Evolutionary conservation across 2,329 filamentous ascomycete genomes (phyloP), one percentile per base, ranked within the genome.

Genomic region (Penicillium sp.): DNA sequence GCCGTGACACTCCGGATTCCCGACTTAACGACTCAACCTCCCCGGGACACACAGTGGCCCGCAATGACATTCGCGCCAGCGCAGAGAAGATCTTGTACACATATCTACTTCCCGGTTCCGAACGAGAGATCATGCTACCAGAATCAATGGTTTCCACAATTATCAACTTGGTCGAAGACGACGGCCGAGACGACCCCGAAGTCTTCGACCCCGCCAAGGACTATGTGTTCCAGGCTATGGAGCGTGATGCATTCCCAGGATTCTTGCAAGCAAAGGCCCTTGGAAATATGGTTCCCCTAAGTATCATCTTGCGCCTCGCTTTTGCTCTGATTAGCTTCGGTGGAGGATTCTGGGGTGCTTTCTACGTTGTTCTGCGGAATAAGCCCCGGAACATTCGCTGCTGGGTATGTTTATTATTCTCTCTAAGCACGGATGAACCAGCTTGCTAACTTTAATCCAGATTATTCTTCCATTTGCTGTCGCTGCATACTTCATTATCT

Each of bases 21-120:
- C 86, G 85, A 4, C 86, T 89, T 15, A 57, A 55, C 35, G 90
- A 93, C 69, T 93, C 90, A 13, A 90, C 87, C 70, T 96, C 92
- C 13, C 91, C 91, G 0, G 86, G 86, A 4, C 90, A 96, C 70
- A 89, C 88, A 0, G 91, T 97, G 43, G 86, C 89, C n/a, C 85
- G 94, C 62, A 86, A 91, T 61, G 94, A 99, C 70, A 92, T 99
- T 66, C 86, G 92, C 57, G 89, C 92, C 10, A 96, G 91, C 3
- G 96, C 96, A 0, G 94, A 97, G 79, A 97, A 96, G 82, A 97
- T 99, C 50, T 83, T 99, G n/a, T 99, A 97, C 78, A 97, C 93
- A 1, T 99, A 94, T 72, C 82, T 99, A 6, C 85, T 99, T 2
- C 92, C 93, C 0, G 93, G 92, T n/a, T 91, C 94, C 0, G 94